These are phyloP conservation scores for Butyriboletus loyo DNA, from an alignment of 768 basidiomycete species.

Conservation along the genomic window DNA sequence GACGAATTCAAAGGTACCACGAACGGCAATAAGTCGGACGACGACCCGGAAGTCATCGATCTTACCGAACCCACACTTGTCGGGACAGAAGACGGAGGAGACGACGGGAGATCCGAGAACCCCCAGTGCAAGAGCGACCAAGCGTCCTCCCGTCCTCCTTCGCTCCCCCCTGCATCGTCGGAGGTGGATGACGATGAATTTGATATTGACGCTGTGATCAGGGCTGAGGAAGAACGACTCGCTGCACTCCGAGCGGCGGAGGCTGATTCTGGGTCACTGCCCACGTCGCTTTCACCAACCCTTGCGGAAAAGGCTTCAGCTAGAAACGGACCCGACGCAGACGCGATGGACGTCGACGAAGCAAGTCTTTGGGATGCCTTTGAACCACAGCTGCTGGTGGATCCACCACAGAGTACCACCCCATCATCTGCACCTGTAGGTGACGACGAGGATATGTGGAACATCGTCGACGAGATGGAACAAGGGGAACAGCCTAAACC, in stretches of 20 bases:
- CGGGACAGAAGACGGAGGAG: conserved; percentile 23
- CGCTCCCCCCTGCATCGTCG: conserved; percentile 39
- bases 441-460: conserved; percentile 73
- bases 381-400: conserved; percentile 1
- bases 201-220: conserved; percentile 52
- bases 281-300: neutral
- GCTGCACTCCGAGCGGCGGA: conserved; percentile 20
- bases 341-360: conserved; percentile 36
- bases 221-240: conserved; percentile 40
- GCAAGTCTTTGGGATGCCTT: conserved; percentile 36
- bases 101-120: conserved; percentile 11
- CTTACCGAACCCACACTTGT: conserved; percentile 27
- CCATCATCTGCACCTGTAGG: conserved; percentile 11
- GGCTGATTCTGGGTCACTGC: neutral
- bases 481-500: conserved; percentile 11
- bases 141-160: conserved; percentile 39
- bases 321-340: conserved; percentile 2
- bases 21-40: conserved; percentile 31
- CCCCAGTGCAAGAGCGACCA: conserved; percentile 17
- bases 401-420: conserved; percentile 3
- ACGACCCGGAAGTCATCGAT: conserved; percentile 28
- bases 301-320: conserved; percentile 9
- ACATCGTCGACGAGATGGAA: conserved; percentile 59
- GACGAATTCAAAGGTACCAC: conserved; percentile 57
- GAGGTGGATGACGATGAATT: conserved; percentile 45